Percentiles rank a stretch among this genome's conserved stretches.
Conservation (phyloP, 768 basidiomycete genomes). For the Amylocystis lapponica region DNA sequence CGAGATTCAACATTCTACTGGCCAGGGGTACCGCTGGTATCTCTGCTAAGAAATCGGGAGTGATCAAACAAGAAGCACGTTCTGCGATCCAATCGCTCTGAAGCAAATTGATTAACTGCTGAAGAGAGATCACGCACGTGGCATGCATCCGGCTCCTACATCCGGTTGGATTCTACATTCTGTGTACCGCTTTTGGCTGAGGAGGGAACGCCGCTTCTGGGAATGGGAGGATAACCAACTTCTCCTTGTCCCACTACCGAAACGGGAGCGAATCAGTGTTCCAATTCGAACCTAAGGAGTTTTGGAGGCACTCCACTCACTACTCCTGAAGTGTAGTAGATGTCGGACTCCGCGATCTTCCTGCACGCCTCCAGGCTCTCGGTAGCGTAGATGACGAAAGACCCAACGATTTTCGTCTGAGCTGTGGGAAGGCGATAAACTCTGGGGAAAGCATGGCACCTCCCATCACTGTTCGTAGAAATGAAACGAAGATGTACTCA, state of each 20-base stretch:
- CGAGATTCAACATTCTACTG: conserved; percentile 31
- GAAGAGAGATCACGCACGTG: no score
- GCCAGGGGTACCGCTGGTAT: conserved; percentile 33
- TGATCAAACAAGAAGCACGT: conserved; percentile 31
- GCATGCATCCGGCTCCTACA: no score
- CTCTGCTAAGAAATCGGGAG: no score
- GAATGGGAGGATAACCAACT: conserved; percentile 44
- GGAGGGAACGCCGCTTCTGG: no score
- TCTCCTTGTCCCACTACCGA: conserved; percentile 53
- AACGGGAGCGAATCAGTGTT: no score
- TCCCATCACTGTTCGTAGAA: conserved; percentile 50
- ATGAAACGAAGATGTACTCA: no score
- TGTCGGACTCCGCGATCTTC: conserved; percentile 35
- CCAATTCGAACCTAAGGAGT: no score
- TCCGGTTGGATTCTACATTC: no score
- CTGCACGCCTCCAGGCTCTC: conserved; percentile 42
- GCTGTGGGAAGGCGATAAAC: conserved; percentile 38
- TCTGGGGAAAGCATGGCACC: conserved; percentile 58
- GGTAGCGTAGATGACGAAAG: conserved; percentile 48
- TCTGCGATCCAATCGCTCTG: no score
- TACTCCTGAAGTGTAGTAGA: conserved; percentile 37
- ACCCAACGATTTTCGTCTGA: conserved; percentile 55
- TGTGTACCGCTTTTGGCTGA: no score
- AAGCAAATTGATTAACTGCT: no score
- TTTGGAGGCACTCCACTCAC: no score